A percentile compares a stretch with the other conserved stretches of the same genome.
Conservation (phyloP, 2,329 filamentous ascomycete species). For the Cordyceps cateniannulata region DNA sequence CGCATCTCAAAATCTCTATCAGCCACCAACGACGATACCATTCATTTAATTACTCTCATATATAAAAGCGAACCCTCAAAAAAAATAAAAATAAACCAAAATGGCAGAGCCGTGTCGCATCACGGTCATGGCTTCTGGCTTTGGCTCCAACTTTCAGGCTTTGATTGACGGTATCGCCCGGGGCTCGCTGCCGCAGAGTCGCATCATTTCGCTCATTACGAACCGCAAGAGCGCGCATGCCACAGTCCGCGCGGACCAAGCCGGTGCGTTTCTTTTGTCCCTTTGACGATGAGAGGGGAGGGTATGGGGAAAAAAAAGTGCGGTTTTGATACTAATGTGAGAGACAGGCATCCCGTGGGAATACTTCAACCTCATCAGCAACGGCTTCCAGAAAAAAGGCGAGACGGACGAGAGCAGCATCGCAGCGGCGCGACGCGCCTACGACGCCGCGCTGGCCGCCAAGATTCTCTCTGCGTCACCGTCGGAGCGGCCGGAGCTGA, state of each 20-base stretch:
- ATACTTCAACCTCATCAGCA: slow-evolving; percentile 75
- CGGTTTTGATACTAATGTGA: background rate
- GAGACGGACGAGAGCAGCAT: slow-evolving; percentile 54
- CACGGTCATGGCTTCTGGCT: slow-evolving; percentile 65
- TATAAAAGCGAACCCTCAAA: background rate
- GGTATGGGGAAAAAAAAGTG: background rate
- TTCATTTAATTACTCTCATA: too few species aligned
- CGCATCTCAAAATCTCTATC: background rate
- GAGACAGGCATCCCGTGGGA: slow-evolving; percentile 56
- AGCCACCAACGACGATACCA: too few species aligned
- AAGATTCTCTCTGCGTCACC: slow-evolving; percentile 46
- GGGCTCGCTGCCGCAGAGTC: slow-evolving; percentile 33
- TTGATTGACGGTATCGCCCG: slow-evolving; percentile 46
- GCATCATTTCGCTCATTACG: slow-evolving; percentile 40
- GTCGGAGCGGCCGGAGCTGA: slow-evolving; percentile 58
- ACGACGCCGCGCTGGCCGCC: slow-evolving; percentile 68
- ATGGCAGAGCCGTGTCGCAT: slow-evolving; percentile 38
- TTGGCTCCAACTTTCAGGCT: slow-evolving; percentile 73
- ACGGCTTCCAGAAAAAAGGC: slow-evolving; percentile 53
- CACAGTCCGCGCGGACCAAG: slow-evolving; percentile 38
- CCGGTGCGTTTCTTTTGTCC: slow-evolving; percentile 17
- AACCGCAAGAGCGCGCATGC: slow-evolving; percentile 44
- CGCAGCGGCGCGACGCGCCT: slow-evolving; percentile 54
- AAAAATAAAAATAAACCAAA: background rate
- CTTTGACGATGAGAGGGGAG: background rate